Conservation (phyloP, 257 asterid species). For the Nyctanthes arbortristis region DNA sequence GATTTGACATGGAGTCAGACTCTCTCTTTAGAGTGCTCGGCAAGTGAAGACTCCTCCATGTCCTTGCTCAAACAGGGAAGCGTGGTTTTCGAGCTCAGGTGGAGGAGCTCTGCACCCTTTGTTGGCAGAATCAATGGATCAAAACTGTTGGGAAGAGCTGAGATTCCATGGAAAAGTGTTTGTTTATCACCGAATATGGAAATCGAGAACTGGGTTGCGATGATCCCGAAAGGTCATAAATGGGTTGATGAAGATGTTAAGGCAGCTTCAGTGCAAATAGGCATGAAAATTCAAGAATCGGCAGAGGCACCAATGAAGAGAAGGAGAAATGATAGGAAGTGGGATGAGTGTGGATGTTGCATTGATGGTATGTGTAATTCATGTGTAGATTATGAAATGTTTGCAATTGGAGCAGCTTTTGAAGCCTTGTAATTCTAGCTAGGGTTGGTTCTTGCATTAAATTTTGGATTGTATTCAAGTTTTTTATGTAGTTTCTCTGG, state of each 20-base stretch:
- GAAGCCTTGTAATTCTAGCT: background rate
- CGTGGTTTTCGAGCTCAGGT: constrained; percentile 52
- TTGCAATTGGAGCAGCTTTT: constrained; percentile 33
- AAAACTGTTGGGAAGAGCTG: constrained; percentile 50
- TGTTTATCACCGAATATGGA: constrained; percentile 34
- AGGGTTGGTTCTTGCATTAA: background rate
- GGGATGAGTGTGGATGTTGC: constrained; percentile 35
- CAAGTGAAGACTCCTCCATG: constrained; percentile 39
- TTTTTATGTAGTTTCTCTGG: background rate
- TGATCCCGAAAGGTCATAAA: constrained; percentile 28
- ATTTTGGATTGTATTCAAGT: background rate
- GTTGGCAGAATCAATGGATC: constrained; percentile 45
- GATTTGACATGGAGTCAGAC: constrained; percentile 48
- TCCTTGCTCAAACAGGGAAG: constrained; percentile 37
- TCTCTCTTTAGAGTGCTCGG: constrained; percentile 52
- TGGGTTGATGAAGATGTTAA: constrained; percentile 37
- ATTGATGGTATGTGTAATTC: constrained; percentile 39
- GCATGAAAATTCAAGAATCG: constrained; percentile 37
- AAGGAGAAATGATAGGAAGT: constrained; percentile 23
- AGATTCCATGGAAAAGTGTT: constrained; percentile 51
- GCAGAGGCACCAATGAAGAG: background rate
- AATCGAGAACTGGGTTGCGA: constrained; percentile 50
- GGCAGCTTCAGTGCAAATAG: constrained; percentile 51
- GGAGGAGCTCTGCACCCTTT: constrained; percentile 34
- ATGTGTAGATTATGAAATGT: constrained; percentile 44